These are phyloP conservation scores for Tricholoma sp. DNA, from an alignment of 768 basidiomycete species.

Conservation along the genomic window DNA sequence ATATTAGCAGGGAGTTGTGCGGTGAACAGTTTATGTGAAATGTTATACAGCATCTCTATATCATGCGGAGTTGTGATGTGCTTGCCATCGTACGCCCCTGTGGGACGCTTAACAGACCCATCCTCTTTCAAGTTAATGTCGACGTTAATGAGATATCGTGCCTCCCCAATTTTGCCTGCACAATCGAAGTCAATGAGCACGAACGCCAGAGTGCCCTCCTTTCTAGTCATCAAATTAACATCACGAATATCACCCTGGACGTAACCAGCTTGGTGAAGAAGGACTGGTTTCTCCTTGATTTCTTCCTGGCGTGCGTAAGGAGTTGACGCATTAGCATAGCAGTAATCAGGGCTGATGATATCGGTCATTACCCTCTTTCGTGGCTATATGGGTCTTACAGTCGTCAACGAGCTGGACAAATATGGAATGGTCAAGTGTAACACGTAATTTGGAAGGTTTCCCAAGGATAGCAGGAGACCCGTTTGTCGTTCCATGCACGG, in stretches of 20 bases:
- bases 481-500: neutral
- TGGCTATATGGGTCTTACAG: conserved; percentile 15
- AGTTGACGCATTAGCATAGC: neutral
- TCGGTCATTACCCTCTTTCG: too few relatives aligned
- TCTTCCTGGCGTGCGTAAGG: neutral
- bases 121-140: conserved; percentile 5
- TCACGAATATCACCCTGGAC: conserved; percentile 22
- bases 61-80: conserved; percentile 19
- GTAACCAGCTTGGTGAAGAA: conserved; percentile 8
- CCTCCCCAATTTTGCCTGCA: conserved; percentile 16
- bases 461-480: neutral
- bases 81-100: conserved; percentile 12
- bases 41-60: conserved; percentile 15
- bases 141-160: neutral
- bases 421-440: conserved; percentile 14
- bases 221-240: conserved; percentile 17
- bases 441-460: neutral
- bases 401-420: conserved; percentile 23
- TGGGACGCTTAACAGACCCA: conserved; percentile 17
- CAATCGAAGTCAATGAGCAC: conserved; percentile 24
- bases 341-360: neutral
- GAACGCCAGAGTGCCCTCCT: conserved; percentile 3
- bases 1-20: neutral
- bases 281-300: neutral
- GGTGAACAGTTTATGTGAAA: neutral